A percentile compares a stretch with the other conserved stretches of the same genome.
Conservation (phyloP, 1,284 basidiomycete genomes). For the Puccinia hordei region DNA sequence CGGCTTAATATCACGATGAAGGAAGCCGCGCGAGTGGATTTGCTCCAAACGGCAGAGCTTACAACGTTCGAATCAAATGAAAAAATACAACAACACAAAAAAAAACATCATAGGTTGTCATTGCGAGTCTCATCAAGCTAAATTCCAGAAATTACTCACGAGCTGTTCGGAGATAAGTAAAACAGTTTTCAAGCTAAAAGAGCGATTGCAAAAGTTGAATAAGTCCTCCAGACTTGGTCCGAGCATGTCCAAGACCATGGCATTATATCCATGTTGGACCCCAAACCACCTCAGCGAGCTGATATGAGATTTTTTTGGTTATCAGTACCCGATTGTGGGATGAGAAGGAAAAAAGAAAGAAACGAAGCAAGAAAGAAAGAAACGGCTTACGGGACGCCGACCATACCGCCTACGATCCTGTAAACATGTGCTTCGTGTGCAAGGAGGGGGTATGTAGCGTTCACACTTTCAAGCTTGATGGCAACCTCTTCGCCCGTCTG, state of each 20-base stretch:
- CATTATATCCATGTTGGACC: slow-evolving; percentile 98
- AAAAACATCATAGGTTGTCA: background rate
- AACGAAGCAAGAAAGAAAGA: too few species aligned
- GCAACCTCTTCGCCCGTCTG: slow-evolving; percentile 96
- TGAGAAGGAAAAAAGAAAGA: too few species aligned
- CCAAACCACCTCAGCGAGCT: slow-evolving; percentile 79
- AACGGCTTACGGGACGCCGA: slow-evolving; percentile 92
- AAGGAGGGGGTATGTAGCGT: slow-evolving; percentile 59
- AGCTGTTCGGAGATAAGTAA: slow-evolving; percentile 95
- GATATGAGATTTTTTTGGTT: background rate
- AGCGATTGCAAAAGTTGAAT: slow-evolving; percentile 94
- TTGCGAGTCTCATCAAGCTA: background rate
- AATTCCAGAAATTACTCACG: slow-evolving; percentile 63
- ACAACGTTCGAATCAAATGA: background rate
- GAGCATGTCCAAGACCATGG: slow-evolving; percentile 97
- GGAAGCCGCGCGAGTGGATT: slow-evolving; percentile 99
- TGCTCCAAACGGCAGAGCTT: slow-evolving; percentile 99
- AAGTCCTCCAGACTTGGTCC: slow-evolving; percentile 93
- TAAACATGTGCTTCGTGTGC: slow-evolving; percentile 60
- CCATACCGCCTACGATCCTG: slow-evolving; percentile 91
- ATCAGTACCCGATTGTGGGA: background rate
- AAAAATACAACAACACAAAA: background rate
- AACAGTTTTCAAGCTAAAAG: slow-evolving; percentile 96
- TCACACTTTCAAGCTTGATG: slow-evolving; percentile 89
- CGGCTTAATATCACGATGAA: slow-evolving; percentile 99